Percentiles rank a stretch among this genome's conserved stretches.
Conservation (phyloP, 1,284 basidiomycete species). For the Microbotryum silenes-acaulis region DNA sequence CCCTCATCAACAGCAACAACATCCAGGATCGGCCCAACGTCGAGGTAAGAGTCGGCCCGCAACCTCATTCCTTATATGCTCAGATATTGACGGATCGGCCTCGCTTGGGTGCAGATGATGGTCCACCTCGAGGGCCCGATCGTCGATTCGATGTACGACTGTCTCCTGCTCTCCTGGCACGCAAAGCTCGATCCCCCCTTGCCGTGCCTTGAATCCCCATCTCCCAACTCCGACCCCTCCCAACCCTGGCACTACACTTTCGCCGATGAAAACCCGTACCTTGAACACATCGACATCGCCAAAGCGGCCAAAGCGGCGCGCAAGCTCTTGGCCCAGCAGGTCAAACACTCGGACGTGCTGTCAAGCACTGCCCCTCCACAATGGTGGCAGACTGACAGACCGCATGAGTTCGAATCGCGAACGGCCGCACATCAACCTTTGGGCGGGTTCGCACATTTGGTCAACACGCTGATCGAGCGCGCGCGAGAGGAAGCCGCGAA, state of each 20-base stretch:
- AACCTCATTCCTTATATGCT: background rate
- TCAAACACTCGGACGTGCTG: constrained; percentile 31
- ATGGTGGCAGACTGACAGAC: constrained; percentile 32
- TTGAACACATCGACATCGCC: constrained; percentile 46
- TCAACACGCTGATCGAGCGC: constrained; percentile 24
- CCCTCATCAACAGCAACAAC: constrained; percentile 65
- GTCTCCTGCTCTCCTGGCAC: constrained; percentile 49
- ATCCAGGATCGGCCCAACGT: constrained; percentile 49
- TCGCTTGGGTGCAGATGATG: constrained; percentile 51
- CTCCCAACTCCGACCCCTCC: constrained; percentile 31
- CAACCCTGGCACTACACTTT: constrained; percentile 35
- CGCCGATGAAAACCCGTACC: constrained; percentile 34
- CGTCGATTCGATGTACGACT: constrained; percentile 65
- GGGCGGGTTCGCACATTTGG: constrained; percentile 24
- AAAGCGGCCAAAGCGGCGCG: constrained; percentile 47
- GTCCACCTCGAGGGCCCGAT: constrained; percentile 59
- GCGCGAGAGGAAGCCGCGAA: constrained; percentile 26
- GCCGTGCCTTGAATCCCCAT: constrained; percentile 47
- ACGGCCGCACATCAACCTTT: constrained; percentile 2
- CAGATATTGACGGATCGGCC: background rate
- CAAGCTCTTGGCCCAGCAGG: constrained; percentile 41
- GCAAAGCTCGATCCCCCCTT: constrained; percentile 47
- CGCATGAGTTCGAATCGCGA: constrained; percentile 9
- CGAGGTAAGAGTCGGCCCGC: constrained; percentile 36
- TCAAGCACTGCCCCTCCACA: background rate